These are phyloP conservation scores for Kwoniella mangroviensis DNA, from an alignment of 768 basidiomycete species.

Conservation along the genomic window DNA sequence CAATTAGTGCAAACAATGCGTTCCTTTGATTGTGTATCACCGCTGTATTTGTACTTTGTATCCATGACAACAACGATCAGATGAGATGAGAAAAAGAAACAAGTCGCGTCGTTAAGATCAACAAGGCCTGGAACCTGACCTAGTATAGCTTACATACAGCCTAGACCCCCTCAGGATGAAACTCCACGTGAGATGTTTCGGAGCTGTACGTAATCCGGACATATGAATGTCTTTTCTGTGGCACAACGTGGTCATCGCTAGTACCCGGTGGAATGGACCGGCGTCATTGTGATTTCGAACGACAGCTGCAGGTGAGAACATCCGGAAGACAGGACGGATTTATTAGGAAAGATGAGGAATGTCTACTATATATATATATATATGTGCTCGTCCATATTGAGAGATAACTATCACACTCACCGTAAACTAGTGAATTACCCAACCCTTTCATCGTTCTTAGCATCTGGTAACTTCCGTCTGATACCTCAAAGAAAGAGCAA, in stretches of 20 bases:
- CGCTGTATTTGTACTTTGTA: not conserved
- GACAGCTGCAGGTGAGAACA: not conserved
- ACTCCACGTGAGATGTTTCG: not conserved
- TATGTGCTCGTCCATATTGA: too few species aligned
- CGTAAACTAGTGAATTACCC: too few species aligned
- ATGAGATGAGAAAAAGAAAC: not conserved
- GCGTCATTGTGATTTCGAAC: too few species aligned
- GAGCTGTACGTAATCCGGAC: too few species aligned
- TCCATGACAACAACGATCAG: constrained; percentile 3
- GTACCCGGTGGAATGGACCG: too few species aligned
- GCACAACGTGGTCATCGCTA: not conserved
- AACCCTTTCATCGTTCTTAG: too few species aligned
- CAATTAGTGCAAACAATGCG: not conserved
- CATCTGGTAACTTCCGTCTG: not conserved
- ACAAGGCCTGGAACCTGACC: not conserved
- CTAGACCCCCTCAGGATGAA: not conserved
- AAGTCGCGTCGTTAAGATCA: constrained; percentile 4
- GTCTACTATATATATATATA: not conserved
- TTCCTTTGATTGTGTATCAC: not conserved
- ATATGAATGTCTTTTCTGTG: not conserved
- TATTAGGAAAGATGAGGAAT: not conserved
- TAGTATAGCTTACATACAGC: not conserved
- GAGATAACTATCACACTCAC: too few species aligned
- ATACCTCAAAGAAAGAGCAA: not conserved
- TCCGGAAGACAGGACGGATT: not conserved